Percentiles rank a stretch among this genome's conserved stretches.
phyloP scores from a whole-genome alignment of 495 filamentous ascomycete genomes.

The Aspergillus kassunensis region DNA sequence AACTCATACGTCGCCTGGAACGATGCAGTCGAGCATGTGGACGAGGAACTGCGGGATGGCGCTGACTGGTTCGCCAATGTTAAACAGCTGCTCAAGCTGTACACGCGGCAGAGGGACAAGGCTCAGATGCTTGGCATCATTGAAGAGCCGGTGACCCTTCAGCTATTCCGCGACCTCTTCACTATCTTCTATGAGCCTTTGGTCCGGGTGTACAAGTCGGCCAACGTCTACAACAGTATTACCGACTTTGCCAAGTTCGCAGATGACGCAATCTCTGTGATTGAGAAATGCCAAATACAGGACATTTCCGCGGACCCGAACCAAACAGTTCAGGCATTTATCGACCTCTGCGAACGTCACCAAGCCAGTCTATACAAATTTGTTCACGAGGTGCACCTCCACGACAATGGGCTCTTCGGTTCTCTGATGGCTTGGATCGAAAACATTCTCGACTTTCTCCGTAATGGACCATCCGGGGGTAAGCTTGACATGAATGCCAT shows the following conservation, averaged over 20 bases:
- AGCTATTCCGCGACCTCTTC: conserved; percentile 92
- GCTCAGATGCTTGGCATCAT: conserved; percentile 94
- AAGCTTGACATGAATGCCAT: conserved; percentile 92
- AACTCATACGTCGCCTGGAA: conserved; percentile 98
- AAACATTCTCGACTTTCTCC: conserved; percentile 89
- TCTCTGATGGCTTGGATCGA: conserved; percentile 97
- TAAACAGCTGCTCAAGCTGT: conserved; percentile 91
- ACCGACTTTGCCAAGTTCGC: conserved; percentile 93
- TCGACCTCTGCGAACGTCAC: conserved; percentile 92
- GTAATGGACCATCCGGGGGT: conserved; percentile 72
- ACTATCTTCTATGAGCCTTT: conserved; percentile 98
- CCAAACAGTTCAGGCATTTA: conserved; percentile 97
- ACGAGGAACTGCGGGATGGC: conserved; percentile 80
- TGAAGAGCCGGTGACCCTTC: conserved; percentile 88
- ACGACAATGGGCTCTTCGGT: conserved; percentile 94
- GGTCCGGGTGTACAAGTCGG: conserved; percentile 95
- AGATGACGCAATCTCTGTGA: conserved; percentile 84
- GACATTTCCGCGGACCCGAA: conserved; percentile 93
- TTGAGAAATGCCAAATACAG: conserved; percentile 85
- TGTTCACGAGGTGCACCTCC: conserved; percentile 95
- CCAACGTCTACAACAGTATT: conserved; percentile 94
- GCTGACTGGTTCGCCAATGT: conserved; percentile 89
- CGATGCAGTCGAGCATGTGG: conserved; percentile 84
- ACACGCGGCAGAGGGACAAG: conserved; percentile 90
- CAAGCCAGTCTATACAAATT: conserved; percentile 98